Evolutionary conservation across 2,329 filamentous ascomycete species (phyloP).

Genomic region (Colletotrichum salicis): DNA sequence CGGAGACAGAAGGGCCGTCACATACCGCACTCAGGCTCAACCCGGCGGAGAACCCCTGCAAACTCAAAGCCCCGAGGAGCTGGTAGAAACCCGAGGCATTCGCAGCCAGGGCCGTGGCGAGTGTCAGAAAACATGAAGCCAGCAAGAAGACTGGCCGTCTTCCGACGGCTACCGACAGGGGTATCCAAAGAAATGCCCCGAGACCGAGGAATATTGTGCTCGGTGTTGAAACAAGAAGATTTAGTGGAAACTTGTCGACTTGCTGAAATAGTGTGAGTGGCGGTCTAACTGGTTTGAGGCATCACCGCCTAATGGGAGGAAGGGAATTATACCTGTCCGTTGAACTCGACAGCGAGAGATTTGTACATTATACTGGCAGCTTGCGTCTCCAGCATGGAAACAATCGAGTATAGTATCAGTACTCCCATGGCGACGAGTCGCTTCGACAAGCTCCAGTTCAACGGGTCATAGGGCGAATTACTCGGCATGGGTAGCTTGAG

Average conservation of each 20-base stretch:
- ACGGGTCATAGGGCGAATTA: slow-evolving; percentile 42
- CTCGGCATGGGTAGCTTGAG: slow-evolving; percentile 47
- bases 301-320: neutral
- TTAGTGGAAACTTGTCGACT: slow-evolving; percentile 8
- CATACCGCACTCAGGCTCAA: slow-evolving; percentile 45
- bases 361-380: slow-evolving; percentile 38
- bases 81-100: slow-evolving; percentile 42
- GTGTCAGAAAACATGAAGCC: slow-evolving; percentile 35
- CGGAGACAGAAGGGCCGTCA: neutral
- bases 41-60: slow-evolving; percentile 47
- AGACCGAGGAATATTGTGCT: slow-evolving; percentile 46
- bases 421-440: slow-evolving; percentile 35
- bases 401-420: slow-evolving; percentile 36
- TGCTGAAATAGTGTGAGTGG: slow-evolving; percentile 36
- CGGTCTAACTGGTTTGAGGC: too few species aligned
- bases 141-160: slow-evolving; percentile 48
- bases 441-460: slow-evolving; percentile 42
- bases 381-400: slow-evolving; percentile 39
- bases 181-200: slow-evolving; percentile 50
- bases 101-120: slow-evolving; percentile 40
- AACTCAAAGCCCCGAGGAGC: slow-evolving; percentile 43
- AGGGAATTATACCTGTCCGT: slow-evolving; percentile 31
- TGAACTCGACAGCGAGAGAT: slow-evolving; percentile 38
- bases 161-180: slow-evolving; percentile 48
- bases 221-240: slow-evolving; percentile 25